A percentile compares a stretch with the other conserved stretches of the same genome.
These are phyloP conservation scores for Ascochyta lentis DNA, from an alignment of 2,329 filamentous ascomycete species.

Conservation along the genomic window DNA sequence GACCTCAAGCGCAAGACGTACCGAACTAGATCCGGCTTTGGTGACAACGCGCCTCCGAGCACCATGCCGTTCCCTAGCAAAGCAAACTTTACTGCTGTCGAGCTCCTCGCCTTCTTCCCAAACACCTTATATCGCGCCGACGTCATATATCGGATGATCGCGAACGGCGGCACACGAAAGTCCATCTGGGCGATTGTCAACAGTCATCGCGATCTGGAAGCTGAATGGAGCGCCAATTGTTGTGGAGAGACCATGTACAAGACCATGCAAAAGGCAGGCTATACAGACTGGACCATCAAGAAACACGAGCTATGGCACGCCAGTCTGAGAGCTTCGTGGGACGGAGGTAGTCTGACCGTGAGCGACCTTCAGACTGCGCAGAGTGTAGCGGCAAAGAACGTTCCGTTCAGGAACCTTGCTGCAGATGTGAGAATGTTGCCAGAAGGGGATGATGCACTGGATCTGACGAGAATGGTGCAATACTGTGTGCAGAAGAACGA, in stretches of 20 bases:
- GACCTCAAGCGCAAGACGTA: neutral
- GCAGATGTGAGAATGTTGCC: slow-evolving; percentile 22
- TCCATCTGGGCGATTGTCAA: slow-evolving; percentile 26
- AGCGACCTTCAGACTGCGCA: neutral
- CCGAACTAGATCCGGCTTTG: slow-evolving; percentile 7
- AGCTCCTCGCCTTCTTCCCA: slow-evolving; percentile 34
- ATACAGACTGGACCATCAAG: slow-evolving; percentile 25
- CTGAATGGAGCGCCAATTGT: slow-evolving; percentile 14
- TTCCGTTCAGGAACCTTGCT: slow-evolving; percentile 31
- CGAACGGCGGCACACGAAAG: slow-evolving; percentile 24
- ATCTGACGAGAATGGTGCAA: slow-evolving; percentile 34
- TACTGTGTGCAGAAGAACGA: slow-evolving; percentile 22
- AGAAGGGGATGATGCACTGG: slow-evolving; percentile 28
- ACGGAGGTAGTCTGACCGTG: slow-evolving; percentile 14
- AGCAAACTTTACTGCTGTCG: slow-evolving; percentile 28
- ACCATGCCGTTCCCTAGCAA: slow-evolving; percentile 23
- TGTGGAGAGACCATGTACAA: slow-evolving; percentile 25
- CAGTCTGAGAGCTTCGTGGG: slow-evolving; percentile 8
- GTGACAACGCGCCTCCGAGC: slow-evolving; percentile 13
- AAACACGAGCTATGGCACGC: slow-evolving; percentile 19
- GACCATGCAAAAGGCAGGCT: slow-evolving; percentile 27
- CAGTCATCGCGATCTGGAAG: slow-evolving; percentile 18
- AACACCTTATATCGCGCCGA: slow-evolving; percentile 29
- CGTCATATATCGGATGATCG: slow-evolving; percentile 30
- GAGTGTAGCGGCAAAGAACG: neutral